Percentiles rank a stretch among this genome's conserved stretches.
phyloP scores from a whole-genome alignment of 305 asterid genomes.

The Solanum hybrid region DNA sequence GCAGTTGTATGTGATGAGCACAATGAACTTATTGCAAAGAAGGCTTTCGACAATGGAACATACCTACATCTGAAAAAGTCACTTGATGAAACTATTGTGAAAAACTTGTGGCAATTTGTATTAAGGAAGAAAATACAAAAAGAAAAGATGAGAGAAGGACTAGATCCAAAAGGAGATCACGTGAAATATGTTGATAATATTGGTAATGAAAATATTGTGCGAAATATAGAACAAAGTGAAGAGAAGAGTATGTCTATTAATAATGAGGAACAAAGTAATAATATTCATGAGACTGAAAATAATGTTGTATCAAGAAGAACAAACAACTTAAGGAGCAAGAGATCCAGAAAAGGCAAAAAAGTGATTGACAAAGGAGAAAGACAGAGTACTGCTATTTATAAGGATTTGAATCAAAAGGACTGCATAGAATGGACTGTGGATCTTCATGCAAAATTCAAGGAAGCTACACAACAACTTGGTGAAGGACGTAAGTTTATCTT shows the following conservation, averaged over 20 bases:
- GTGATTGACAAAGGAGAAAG: background rate
- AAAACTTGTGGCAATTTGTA: background rate
- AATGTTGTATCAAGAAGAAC: background rate
- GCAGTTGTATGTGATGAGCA: background rate
- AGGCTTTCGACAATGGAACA: background rate
- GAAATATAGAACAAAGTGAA: no score
- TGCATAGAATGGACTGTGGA: background rate
- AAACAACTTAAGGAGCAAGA: background rate
- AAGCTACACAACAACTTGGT: no score
- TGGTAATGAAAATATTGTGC: no score
- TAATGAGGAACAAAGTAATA: no score
- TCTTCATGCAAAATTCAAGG: conserved; percentile 20
- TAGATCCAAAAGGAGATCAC: no score
- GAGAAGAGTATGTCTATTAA: no score
- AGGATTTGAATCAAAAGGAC: no score
- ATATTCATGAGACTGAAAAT: background rate
- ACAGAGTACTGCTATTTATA: no score
- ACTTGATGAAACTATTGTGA: background rate
- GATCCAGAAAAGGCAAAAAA: background rate
- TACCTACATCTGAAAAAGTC: background rate
- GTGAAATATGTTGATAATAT: no score
- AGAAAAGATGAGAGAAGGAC: background rate
- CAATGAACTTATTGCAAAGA: background rate
- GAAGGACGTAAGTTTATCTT: conserved; percentile 22
- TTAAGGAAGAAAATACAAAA: background rate